Percentiles rank a stretch among this genome's conserved stretches.
These are phyloP conservation scores for Elsinoe perseae DNA, from an alignment of 2,329 filamentous ascomycete genomes.

Conservation along the genomic window DNA sequence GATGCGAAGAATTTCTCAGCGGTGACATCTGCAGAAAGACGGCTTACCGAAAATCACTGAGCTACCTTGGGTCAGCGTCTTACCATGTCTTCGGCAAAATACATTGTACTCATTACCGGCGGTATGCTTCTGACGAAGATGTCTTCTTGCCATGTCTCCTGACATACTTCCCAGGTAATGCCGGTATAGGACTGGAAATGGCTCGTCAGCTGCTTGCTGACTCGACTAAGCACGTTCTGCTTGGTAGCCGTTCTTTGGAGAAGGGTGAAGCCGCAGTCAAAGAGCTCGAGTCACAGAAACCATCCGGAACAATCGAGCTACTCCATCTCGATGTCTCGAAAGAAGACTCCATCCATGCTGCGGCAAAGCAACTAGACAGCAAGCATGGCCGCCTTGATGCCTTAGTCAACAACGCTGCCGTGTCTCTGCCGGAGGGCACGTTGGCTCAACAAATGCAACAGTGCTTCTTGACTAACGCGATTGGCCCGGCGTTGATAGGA, in stretches of 20 bases:
- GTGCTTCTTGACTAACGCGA: conserved; percentile 26
- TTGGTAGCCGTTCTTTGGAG: conserved; percentile 32
- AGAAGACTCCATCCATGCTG: conserved; percentile 21
- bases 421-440: conserved; percentile 22
- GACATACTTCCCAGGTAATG: conserved; percentile 27
- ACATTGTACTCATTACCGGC: conserved; percentile 33
- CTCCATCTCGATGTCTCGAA: conserved; percentile 25
- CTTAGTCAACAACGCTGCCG: conserved; percentile 35
- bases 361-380: conserved; percentile 22
- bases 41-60: too few species aligned
- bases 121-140: too few species aligned
- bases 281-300: conserved; percentile 20
- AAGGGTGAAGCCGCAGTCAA: conserved; percentile 33
- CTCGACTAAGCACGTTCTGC: conserved; percentile 31
- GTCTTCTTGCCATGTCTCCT: too few species aligned
- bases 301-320: conserved; percentile 22
- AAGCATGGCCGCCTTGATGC: conserved; percentile 29
- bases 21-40: too few species aligned
- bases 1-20: too few species aligned
- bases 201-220: conserved; percentile 32
- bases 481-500: conserved; percentile 22
- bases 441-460: conserved; percentile 25
- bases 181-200: conserved; percentile 42
- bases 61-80: neutral
- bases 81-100: conserved; percentile 20